These are phyloP conservation scores for Fagus sylvatica DNA, from an alignment of 306 rosid species.

Conservation along the genomic window DNA sequence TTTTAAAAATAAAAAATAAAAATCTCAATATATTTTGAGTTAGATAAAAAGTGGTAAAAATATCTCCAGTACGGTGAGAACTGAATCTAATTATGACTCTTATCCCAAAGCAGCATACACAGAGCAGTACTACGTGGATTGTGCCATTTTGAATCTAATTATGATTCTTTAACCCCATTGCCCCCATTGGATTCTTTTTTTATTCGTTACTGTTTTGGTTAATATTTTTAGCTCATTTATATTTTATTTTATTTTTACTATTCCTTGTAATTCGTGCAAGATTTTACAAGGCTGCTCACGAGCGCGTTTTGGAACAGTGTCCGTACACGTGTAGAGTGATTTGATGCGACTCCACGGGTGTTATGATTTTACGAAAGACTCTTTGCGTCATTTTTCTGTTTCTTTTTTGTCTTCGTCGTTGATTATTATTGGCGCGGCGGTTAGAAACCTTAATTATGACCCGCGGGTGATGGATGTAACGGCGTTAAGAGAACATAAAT, in stretches of 20 bases:
- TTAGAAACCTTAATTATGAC: background rate
- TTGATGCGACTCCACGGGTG: conserved; percentile 9
- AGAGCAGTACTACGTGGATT: too few relatives aligned
- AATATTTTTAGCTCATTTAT: background rate
- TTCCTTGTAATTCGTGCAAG: conserved; percentile 29
- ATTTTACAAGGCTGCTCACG: conserved; percentile 15
- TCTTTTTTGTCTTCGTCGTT: too few relatives aligned
- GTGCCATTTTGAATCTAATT: conserved; percentile 4
- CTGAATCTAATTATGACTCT: conserved; percentile 1
- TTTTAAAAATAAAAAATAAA: too few relatives aligned
- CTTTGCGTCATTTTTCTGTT: background rate
- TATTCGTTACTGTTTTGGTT: conserved; percentile 15
- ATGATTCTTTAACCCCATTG: background rate
- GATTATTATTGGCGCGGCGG: too few relatives aligned
- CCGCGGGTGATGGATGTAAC: background rate
- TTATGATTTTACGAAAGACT: background rate
- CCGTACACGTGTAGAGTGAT: conserved; percentile 34
- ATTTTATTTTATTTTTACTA: too few relatives aligned
- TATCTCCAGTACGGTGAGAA: too few relatives aligned
- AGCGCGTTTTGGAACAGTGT: conserved; percentile 2
- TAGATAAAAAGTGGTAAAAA: too few relatives aligned
- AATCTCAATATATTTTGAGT: too few relatives aligned
- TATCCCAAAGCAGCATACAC: too few relatives aligned
- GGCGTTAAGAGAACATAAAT: background rate
- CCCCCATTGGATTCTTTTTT: conserved; percentile 29